These are phyloP conservation scores for Dalbergia cultrata DNA, from an alignment of 306 rosid genomes.

Conservation along the genomic window DNA sequence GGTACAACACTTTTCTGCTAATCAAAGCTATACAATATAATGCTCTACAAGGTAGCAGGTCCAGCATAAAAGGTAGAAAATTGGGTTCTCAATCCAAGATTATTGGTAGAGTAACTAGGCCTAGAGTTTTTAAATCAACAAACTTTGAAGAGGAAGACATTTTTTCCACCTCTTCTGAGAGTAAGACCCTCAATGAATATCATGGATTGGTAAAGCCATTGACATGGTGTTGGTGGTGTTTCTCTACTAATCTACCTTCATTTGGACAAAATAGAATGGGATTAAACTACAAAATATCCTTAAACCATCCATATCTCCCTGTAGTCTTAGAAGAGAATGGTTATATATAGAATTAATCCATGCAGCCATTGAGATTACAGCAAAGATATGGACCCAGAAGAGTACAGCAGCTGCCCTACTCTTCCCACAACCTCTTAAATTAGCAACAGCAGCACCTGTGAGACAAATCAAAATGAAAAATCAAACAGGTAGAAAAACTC, in stretches of 20 bases:
- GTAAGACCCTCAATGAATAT: conserved; percentile 8
- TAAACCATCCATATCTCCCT: background rate
- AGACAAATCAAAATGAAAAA: conserved; percentile 29
- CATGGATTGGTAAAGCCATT: background rate
- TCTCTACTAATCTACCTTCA: conserved; percentile 39
- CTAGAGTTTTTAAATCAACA: background rate
- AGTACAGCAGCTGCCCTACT: conserved; percentile 91
- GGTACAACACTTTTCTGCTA: background rate
- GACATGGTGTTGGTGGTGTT: background rate
- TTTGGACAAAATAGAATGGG: conserved; percentile 36
- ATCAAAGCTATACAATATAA: background rate
- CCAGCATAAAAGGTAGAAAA: conserved; percentile 6
- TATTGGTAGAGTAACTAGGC: conserved; percentile 14
- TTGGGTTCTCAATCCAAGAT: conserved; percentile 25
- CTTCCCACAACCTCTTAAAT: conserved; percentile 95
- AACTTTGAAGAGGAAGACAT: background rate
- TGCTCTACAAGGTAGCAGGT: background rate
- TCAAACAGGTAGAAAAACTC: background rate
- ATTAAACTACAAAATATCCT: conserved; percentile 28
- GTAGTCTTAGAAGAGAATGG: conserved; percentile 72
- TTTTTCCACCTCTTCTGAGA: conserved; percentile 7
- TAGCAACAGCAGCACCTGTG: conserved; percentile 97
- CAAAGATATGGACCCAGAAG: conserved; percentile 98
- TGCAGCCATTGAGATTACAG: conserved; percentile 89
- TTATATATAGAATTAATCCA: conserved; percentile 83